Conservation (phyloP, 208 protist species). For the Angomonas ambiguus region DNA sequence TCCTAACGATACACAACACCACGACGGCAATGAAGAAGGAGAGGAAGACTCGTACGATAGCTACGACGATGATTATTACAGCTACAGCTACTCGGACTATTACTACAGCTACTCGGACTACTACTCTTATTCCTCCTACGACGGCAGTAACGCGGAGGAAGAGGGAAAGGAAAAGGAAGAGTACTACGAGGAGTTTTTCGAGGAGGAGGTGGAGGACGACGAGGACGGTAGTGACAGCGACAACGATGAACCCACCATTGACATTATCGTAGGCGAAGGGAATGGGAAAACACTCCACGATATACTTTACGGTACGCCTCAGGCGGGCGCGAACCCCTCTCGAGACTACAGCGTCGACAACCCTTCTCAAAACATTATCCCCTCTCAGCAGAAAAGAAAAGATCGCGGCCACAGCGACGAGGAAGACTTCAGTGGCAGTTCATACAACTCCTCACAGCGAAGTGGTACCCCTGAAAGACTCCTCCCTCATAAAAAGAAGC, state of each 20-base stretch:
- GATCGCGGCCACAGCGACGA: neutral
- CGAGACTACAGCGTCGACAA: slow-evolving; percentile 22
- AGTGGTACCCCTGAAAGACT: neutral
- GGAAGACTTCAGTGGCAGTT: neutral
- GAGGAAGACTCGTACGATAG: neutral
- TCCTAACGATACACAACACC: neutral
- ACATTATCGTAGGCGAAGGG: slow-evolving; percentile 53
- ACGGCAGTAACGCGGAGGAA: neutral
- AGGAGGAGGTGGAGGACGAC: slow-evolving; percentile 61
- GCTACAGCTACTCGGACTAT: neutral
- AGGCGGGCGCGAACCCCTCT: slow-evolving; percentile 29
- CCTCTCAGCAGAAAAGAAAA: neutral
- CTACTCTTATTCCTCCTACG: neutral
- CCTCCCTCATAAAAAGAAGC: too few species aligned
- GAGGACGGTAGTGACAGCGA: slow-evolving; percentile 28
- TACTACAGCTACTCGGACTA: neutral
- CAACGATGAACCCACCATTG: slow-evolving; percentile 71
- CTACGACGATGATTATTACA: neutral
- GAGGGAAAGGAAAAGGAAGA: slow-evolving; percentile 34
- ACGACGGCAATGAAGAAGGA: neutral
- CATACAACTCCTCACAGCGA: too few species aligned
- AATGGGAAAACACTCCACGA: slow-evolving; percentile 44
- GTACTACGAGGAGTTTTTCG: slow-evolving; percentile 59
- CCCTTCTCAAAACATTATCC: neutral
- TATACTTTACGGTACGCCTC: slow-evolving; percentile 61